Conservation (phyloP, 2,329 filamentous ascomycete species). For the Apiospora koreana region DNA sequence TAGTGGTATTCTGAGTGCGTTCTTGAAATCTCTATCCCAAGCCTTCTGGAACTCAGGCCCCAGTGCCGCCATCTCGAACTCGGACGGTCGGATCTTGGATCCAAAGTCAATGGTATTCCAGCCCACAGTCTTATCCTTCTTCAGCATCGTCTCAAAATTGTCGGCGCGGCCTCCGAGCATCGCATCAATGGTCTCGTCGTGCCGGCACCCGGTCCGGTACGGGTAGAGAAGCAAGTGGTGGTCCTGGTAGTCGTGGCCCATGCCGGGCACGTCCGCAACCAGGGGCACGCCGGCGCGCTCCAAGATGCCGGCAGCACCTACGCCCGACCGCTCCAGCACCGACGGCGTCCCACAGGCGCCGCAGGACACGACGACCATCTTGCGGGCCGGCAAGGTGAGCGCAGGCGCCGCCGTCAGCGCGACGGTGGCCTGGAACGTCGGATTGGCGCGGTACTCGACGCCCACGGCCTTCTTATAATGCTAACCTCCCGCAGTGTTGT, state of each 20-base stretch:
- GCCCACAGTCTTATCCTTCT: slow-evolving; percentile 41
- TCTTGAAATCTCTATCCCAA: slow-evolving; percentile 52
- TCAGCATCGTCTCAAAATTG: slow-evolving; percentile 24
- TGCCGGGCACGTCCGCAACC: slow-evolving; percentile 50
- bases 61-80: slow-evolving; percentile 48
- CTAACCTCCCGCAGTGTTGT: slow-evolving; percentile 23
- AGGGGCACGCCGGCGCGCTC: slow-evolving; percentile 45
- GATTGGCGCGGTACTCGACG: slow-evolving; percentile 51
- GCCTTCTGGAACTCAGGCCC: slow-evolving; percentile 49
- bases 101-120: slow-evolving; percentile 55
- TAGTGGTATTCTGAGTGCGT: slow-evolving; percentile 41
- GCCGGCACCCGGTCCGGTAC: slow-evolving; percentile 48
- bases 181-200: slow-evolving; percentile 45
- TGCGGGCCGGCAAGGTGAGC: slow-evolving; percentile 48
- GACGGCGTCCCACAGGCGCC: slow-evolving; percentile 55
- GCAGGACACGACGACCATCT: slow-evolving; percentile 50
- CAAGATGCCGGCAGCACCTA: slow-evolving; percentile 53
- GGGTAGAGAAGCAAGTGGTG: slow-evolving; percentile 51
- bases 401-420: slow-evolving; percentile 20
- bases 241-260: slow-evolving; percentile 54
- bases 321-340: slow-evolving; percentile 63
- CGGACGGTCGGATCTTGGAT: slow-evolving; percentile 51
- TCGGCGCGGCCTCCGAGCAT: slow-evolving; percentile 27
- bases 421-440: slow-evolving; percentile 35
- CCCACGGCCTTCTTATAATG: slow-evolving; percentile 39